A percentile compares a stretch with the other conserved stretches of the same genome.
phyloP scores from a whole-genome alignment of 2,329 filamentous ascomycete species.

The Fusarium sp. region DNA sequence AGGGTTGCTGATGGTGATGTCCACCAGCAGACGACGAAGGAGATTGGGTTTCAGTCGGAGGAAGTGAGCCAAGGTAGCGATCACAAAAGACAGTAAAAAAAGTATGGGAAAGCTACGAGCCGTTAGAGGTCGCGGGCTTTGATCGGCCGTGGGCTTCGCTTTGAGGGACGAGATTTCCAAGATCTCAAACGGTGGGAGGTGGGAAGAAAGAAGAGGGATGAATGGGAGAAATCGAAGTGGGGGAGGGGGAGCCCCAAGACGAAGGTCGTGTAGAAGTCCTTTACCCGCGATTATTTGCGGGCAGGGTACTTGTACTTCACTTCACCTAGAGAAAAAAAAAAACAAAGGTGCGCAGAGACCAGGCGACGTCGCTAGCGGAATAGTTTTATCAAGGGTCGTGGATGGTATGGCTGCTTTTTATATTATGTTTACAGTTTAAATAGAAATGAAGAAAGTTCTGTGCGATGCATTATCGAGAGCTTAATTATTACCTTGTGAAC shows the following conservation, averaged over 20 bases:
- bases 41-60: constrained; percentile 31
- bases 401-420: constrained; percentile 8
- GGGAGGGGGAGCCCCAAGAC: constrained; percentile 47
- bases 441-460: too few species aligned
- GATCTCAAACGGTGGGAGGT: constrained; percentile 47
- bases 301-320: constrained; percentile 25
- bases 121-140: constrained; percentile 41
- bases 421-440: too few species aligned
- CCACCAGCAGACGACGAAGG: constrained; percentile 50
- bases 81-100: constrained; percentile 7
- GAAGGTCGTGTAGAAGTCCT: constrained; percentile 34
- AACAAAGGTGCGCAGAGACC: constrained; percentile 41
- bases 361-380: constrained; percentile 31
- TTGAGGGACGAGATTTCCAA: constrained; percentile 43
- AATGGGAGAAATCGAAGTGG: constrained; percentile 48
- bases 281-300: constrained; percentile 15
- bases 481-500: too few species aligned
- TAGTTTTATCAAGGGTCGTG: constrained; percentile 28
- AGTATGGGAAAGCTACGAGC: constrained; percentile 41
- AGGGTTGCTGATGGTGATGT: constrained; percentile 50
- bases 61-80: constrained; percentile 14
- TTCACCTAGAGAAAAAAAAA: constrained; percentile 37
- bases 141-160: constrained; percentile 33
- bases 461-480: too few species aligned
- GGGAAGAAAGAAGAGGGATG: constrained; percentile 48